Evolutionary conservation across 2,329 filamentous ascomycete species (phyloP).

Genomic region (Fusarium agapanthi): DNA sequence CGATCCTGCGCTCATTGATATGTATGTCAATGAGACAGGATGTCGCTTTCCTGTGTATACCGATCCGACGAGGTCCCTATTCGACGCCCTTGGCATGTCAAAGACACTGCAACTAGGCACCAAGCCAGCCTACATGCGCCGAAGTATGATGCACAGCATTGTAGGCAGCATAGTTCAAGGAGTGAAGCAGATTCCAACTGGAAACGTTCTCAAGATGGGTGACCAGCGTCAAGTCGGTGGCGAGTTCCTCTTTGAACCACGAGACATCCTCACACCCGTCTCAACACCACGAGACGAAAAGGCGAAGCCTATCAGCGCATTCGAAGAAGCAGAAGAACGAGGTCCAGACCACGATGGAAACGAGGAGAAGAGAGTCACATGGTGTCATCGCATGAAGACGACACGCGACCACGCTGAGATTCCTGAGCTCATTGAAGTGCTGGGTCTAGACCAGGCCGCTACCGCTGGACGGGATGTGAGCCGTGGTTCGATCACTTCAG

Average conservation of each 20-base stretch:
- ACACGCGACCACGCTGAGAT: slow-evolving; percentile 82
- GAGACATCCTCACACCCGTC: slow-evolving; percentile 55
- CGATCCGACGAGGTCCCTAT: slow-evolving; percentile 74
- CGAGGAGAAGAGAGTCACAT: slow-evolving; percentile 71
- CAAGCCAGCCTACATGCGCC: slow-evolving; percentile 71
- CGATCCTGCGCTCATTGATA: slow-evolving; percentile 70
- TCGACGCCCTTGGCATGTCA: slow-evolving; percentile 73
- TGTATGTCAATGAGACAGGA: slow-evolving; percentile 69
- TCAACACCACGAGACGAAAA: slow-evolving; percentile 53
- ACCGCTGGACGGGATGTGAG: slow-evolving; percentile 8
- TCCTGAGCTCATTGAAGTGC: slow-evolving; percentile 68
- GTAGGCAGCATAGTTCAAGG: slow-evolving; percentile 65
- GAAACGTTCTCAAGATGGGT: slow-evolving; percentile 70
- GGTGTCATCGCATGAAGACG: slow-evolving; percentile 84
- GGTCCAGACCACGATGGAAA: slow-evolving; percentile 18
- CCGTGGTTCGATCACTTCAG: slow-evolving; percentile 47
- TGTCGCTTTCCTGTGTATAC: slow-evolving; percentile 80
- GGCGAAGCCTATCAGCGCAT: slow-evolving; percentile 28
- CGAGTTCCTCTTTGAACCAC: slow-evolving; percentile 78
- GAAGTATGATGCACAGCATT: slow-evolving; percentile 60
- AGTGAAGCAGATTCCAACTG: slow-evolving; percentile 64
- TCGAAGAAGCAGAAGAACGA: slow-evolving; percentile 27
- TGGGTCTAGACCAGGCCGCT: slow-evolving; percentile 60
- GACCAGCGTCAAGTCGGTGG: slow-evolving; percentile 76
- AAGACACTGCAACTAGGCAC: slow-evolving; percentile 68